Evolutionary conservation across 2,329 filamentous ascomycete genomes (phyloP).

Genomic region (Zymoseptoria ardabiliae): DNA sequence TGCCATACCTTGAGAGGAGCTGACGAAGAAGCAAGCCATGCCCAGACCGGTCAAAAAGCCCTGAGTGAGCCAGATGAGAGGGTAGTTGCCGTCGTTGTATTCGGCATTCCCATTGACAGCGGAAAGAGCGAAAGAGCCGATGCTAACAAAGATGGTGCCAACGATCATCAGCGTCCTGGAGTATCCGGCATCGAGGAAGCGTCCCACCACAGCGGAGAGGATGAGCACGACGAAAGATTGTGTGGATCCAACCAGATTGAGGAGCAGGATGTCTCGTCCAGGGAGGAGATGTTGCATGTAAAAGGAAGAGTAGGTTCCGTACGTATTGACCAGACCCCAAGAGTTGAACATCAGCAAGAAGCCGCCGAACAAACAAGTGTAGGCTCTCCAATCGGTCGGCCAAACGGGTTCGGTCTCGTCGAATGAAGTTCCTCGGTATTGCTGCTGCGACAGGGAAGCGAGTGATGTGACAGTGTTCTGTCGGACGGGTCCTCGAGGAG

Average conservation of each 20-base stretch:
- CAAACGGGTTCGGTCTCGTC: conserved; percentile 32
- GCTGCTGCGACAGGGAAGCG: conserved; percentile 5
- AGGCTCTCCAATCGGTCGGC: conserved; percentile 41
- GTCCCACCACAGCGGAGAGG: conserved; percentile 41
- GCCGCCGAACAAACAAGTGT: conserved; percentile 38
- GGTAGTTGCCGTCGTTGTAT: conserved; percentile 34
- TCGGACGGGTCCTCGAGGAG: conserved; percentile 11
- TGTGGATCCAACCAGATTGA: conserved; percentile 44
- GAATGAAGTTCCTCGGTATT: not conserved
- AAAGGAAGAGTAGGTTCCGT: conserved; percentile 44
- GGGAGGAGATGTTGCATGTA: conserved; percentile 41
- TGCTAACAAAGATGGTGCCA: conserved; percentile 37
- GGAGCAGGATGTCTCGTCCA: conserved; percentile 32
- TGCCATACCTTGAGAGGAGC: conserved; percentile 41
- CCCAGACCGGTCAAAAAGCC: conserved; percentile 42
- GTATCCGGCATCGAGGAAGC: conserved; percentile 43
- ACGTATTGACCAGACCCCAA: conserved; percentile 39
- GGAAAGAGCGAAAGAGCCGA: conserved; percentile 41
- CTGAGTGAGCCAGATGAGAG: conserved; percentile 41
- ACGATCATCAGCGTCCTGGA: conserved; percentile 33
- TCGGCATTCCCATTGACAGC: conserved; percentile 34
- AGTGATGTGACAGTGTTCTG: conserved; percentile 7
- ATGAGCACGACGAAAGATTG: conserved; percentile 41
- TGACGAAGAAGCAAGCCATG: conserved; percentile 48
- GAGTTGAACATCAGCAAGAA: conserved; percentile 43